phyloP scores from a whole-genome alignment of 805 yeast genomes.

The Cyberlindnera americana region DNA sequence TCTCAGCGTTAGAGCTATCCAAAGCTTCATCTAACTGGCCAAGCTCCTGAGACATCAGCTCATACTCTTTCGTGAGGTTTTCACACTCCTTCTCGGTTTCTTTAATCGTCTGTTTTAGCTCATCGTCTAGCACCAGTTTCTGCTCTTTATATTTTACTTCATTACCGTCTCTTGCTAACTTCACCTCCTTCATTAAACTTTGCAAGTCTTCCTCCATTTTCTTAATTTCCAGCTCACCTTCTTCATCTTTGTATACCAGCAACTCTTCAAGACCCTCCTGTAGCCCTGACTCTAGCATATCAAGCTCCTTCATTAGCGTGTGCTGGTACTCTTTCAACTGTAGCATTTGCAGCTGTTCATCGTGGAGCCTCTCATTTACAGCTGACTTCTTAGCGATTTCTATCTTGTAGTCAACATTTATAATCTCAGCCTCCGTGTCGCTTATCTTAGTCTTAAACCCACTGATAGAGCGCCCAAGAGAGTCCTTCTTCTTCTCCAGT shows the following conservation, averaged over 20 bases:
- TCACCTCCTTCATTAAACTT: conserved; percentile 5
- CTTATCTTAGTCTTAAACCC: conserved; percentile 14
- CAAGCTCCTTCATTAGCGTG: conserved; percentile 29
- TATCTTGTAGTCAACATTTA: conserved; percentile 15
- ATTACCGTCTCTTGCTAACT: conserved; percentile 3
- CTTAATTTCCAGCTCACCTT: conserved; percentile 16
- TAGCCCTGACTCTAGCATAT: conserved; percentile 29
- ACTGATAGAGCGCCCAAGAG: conserved; percentile 4
- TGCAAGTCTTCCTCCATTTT: conserved; percentile 17
- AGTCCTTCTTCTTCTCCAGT: conserved; percentile 1
- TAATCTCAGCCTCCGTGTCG: conserved; percentile 15
- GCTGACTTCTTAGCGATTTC: conserved; percentile 3
- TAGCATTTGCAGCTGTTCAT: conserved; percentile 17
- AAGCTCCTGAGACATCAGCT: conserved; percentile 26
- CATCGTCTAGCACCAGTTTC: conserved; percentile 1
- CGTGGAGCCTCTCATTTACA: conserved; percentile 7
- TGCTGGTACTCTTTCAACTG: conserved; percentile 31
- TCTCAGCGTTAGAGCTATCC: not conserved
- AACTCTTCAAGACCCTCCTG: conserved; percentile 31
- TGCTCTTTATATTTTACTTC: conserved; percentile 1
- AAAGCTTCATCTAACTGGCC: conserved; percentile 13
- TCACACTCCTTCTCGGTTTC: conserved; percentile 28
- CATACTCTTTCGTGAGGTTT: conserved; percentile 26
- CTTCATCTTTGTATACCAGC: conserved; percentile 16
- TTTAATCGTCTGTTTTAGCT: not conserved